Conservation (phyloP, 352 stramenopile species). For the Phytopythium aichiense region DNA sequence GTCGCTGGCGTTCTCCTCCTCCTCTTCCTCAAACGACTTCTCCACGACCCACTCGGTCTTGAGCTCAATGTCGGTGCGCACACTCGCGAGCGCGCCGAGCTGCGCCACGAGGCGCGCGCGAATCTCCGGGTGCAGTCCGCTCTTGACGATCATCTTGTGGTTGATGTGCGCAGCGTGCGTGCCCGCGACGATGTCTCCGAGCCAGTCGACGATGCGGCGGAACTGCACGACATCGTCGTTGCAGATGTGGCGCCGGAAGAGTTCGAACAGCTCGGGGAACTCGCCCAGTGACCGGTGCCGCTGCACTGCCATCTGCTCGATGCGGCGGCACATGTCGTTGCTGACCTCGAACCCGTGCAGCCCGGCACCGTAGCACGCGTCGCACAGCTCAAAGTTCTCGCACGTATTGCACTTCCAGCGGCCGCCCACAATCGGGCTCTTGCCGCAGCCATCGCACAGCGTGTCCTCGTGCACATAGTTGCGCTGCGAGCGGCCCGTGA, state of each 20-base stretch:
- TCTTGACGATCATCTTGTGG: slow-evolving; percentile 71
- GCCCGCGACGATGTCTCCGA: slow-evolving; percentile 58
- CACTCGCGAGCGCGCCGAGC: slow-evolving; percentile 53
- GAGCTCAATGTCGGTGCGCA: slow-evolving; percentile 51
- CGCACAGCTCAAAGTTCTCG: slow-evolving; percentile 64
- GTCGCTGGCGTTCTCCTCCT: slow-evolving; percentile 9
- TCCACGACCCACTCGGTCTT: slow-evolving; percentile 72
- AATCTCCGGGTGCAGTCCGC: slow-evolving; percentile 67
- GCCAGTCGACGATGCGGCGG: slow-evolving; percentile 61
- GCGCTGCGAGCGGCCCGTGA: slow-evolving; percentile 51
- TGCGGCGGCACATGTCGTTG: slow-evolving; percentile 60
- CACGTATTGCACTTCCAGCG: slow-evolving; percentile 79
- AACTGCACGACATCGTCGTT: slow-evolving; percentile 69
- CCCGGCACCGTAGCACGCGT: slow-evolving; percentile 58
- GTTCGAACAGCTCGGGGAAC: slow-evolving; percentile 66
- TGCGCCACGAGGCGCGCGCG: slow-evolving; percentile 57
- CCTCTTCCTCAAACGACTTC: slow-evolving; percentile 27
- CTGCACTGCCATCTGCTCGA: slow-evolving; percentile 51
- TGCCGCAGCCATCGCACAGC: slow-evolving; percentile 73
- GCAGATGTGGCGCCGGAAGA: slow-evolving; percentile 65
- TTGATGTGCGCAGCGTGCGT: slow-evolving; percentile 44
- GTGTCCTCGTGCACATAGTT: slow-evolving; percentile 74
- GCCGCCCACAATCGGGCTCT: slow-evolving; percentile 68
- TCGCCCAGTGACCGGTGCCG: slow-evolving; percentile 47
- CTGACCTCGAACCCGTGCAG: slow-evolving; percentile 71